Percentiles rank a stretch among this genome's conserved stretches.
phyloP scores from a whole-genome alignment of 208 protist species.

The Crithidia thermophila region DNA sequence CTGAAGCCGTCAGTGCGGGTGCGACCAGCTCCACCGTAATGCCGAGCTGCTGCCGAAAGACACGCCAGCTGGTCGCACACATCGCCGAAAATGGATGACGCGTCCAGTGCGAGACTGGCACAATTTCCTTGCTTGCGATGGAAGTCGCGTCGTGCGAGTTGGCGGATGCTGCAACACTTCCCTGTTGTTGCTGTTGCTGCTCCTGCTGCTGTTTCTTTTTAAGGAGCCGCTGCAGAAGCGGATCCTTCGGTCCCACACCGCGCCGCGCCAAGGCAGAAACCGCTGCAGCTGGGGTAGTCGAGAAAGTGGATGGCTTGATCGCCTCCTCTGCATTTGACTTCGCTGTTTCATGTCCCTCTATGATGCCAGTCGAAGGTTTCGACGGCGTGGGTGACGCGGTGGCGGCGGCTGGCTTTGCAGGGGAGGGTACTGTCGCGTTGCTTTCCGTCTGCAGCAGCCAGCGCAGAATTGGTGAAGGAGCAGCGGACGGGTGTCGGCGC shows the following conservation, averaged over 20 bases:
- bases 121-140: neutral
- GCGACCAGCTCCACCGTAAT: conserved; percentile 65
- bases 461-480: conserved; percentile 50
- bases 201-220: conserved; percentile 36
- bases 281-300: too few species aligned
- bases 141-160: neutral
- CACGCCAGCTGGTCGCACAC: conserved; percentile 63
- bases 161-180: neutral
- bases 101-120: conserved; percentile 51
- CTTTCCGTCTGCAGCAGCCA: conserved; percentile 32
- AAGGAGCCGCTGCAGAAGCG: conserved; percentile 53
- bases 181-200: conserved; percentile 6
- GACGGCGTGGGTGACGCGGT: too few species aligned
- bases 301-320: too few species aligned
- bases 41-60: conserved; percentile 76
- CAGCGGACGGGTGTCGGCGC: conserved; percentile 35
- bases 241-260: conserved; percentile 63
- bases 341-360: too few species aligned
- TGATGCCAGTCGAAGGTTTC: too few species aligned
- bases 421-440: neutral
- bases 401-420: neutral
- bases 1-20: conserved; percentile 6
- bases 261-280: conserved; percentile 49
- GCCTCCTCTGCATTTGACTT: too few species aligned
- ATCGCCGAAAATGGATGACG: conserved; percentile 52